A percentile compares a stretch with the other conserved stretches of the same genome.
These are phyloP conservation scores for Lactifluus volemus DNA, from an alignment of 768 basidiomycete species.

Conservation along the genomic window DNA sequence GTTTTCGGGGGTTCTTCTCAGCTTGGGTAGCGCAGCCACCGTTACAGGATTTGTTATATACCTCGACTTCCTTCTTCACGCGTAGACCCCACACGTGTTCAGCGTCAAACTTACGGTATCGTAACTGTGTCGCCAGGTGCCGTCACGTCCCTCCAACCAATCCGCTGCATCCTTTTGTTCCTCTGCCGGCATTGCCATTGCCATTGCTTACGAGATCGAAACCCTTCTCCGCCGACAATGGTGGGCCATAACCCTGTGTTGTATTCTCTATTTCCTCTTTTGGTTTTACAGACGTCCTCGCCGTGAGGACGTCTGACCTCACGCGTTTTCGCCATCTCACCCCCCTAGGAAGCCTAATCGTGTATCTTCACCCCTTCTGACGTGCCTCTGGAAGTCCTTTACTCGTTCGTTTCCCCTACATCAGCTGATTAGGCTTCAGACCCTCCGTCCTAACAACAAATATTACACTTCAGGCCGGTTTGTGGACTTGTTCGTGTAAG, in stretches of 20 bases:
- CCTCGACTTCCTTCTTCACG: neutral
- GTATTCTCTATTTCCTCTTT: neutral
- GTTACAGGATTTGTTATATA: neutral
- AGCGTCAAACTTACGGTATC: neutral
- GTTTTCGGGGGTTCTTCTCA: neutral
- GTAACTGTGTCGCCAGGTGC: slow-evolving; percentile 1
- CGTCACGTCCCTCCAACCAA: neutral
- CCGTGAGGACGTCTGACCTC: too few species aligned
- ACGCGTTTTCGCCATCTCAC: too few species aligned
- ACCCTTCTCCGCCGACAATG: neutral
- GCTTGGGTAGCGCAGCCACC: neutral
- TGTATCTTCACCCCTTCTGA: neutral
- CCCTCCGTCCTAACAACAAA: too few species aligned
- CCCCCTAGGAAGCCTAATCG: neutral
- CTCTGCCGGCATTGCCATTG: neutral
- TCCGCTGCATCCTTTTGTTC: neutral
- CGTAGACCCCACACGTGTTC: neutral
- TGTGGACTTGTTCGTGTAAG: too few species aligned
- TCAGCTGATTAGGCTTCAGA: too few species aligned
- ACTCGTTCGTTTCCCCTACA: too few species aligned
- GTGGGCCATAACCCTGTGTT: neutral
- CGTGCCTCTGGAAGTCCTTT: too few species aligned
- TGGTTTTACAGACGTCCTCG: neutral
- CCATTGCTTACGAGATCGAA: neutral
- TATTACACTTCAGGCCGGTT: too few species aligned